phyloP scores from a whole-genome alignment of 768 basidiomycete genomes.

The Russula sp. region DNA sequence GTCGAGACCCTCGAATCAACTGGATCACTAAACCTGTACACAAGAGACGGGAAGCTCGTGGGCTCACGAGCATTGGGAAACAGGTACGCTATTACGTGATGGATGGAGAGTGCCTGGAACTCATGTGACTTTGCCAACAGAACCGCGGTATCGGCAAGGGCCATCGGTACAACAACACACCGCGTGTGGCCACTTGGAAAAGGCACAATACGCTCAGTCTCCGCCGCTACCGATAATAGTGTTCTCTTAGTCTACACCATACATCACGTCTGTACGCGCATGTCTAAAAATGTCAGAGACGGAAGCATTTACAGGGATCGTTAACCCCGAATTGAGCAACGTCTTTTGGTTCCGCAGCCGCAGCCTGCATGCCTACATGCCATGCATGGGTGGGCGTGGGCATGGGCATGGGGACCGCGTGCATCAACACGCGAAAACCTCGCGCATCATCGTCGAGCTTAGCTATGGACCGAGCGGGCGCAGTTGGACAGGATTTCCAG shows the following conservation, averaged over 20 bases:
- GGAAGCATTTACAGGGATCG: too few relatives aligned
- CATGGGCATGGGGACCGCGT: too few relatives aligned
- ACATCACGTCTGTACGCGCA: conserved; percentile 27
- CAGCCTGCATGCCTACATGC: too few relatives aligned
- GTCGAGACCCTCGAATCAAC: conserved; percentile 95
- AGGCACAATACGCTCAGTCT: conserved; percentile 96
- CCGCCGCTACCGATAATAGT: conserved; percentile 72
- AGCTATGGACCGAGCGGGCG: too few relatives aligned
- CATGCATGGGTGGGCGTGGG: too few relatives aligned
- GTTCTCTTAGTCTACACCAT: conserved; percentile 5
- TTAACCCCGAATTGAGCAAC: too few relatives aligned
- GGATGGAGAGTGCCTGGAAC: background rate
- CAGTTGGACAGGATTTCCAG: too few relatives aligned
- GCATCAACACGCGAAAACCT: conserved; percentile 6
- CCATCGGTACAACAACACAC: conserved; percentile 87
- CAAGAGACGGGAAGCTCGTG: conserved; percentile 97
- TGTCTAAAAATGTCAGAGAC: conserved; percentile 17
- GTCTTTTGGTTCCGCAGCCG: conserved; percentile 3
- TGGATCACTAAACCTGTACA: conserved; percentile 99
- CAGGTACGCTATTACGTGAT: conserved; percentile 45
- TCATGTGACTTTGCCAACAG: conserved; percentile 33
- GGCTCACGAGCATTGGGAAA: conserved; percentile 94
- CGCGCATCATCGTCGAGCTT: too few relatives aligned
- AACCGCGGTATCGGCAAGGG: conserved; percentile 98
- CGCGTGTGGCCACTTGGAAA: conserved; percentile 89